Percentiles rank a stretch among this genome's conserved stretches.
These are phyloP conservation scores for Scalesia atractyloides DNA, from an alignment of 129 eudicot genomes.

Conservation along the genomic window DNA sequence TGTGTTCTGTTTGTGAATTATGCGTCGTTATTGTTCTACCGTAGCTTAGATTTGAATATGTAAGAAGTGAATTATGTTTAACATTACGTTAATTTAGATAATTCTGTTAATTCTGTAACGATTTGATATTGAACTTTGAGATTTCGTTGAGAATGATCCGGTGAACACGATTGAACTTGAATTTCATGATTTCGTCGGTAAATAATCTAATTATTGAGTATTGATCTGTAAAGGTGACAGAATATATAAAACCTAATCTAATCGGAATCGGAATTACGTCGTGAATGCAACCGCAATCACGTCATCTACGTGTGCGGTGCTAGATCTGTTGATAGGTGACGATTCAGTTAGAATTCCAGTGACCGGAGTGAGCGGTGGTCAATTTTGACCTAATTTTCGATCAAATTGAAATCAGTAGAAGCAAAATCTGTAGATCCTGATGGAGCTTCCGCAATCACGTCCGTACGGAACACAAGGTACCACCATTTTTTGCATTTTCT, in stretches of 20 bases:
- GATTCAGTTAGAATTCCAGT: not conserved
- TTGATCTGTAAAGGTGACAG: slow-evolving; percentile 26
- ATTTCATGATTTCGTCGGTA: not conserved
- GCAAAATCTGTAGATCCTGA: slow-evolving; percentile 10
- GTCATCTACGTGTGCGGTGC: slow-evolving; percentile 21
- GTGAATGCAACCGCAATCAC: slow-evolving; percentile 45
- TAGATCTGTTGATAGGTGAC: slow-evolving; percentile 51
- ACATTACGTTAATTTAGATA: slow-evolving; percentile 8
- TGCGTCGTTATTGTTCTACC: not conserved
- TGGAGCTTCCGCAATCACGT: slow-evolving; percentile 91
- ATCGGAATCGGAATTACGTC: slow-evolving; percentile 19
- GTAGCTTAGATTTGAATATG: not conserved
- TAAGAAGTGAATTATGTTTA: not conserved
- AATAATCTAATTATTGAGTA: slow-evolving; percentile 1
- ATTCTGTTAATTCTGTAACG: not conserved
- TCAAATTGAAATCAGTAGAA: slow-evolving; percentile 7
- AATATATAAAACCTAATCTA: not conserved
- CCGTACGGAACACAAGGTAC: slow-evolving; percentile 77
- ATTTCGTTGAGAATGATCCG: not conserved
- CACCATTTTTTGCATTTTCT: slow-evolving; percentile 4
- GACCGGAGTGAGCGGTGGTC: not conserved
- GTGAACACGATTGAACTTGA: not conserved
- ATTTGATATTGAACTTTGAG: not conserved
- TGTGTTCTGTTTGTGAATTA: not conserved
- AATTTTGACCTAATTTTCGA: slow-evolving; percentile 28